Percentiles rank a stretch among this genome's conserved stretches.
These are phyloP conservation scores for Pulveroboletus sp. DNA, from an alignment of 768 basidiomycete species.

Conservation along the genomic window DNA sequence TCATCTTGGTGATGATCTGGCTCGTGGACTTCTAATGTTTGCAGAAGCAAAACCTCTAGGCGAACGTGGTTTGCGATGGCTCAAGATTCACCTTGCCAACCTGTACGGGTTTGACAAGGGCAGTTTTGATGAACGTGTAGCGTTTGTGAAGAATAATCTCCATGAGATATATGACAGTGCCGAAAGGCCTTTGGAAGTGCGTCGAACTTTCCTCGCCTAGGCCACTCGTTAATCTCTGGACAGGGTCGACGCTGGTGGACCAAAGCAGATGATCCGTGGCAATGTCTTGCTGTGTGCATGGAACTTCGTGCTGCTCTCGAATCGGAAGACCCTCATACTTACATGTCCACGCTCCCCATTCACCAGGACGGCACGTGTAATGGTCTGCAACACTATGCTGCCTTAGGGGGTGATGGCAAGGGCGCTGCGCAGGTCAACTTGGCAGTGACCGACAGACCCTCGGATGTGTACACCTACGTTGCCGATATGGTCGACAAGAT, in stretches of 20 bases:
- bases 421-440: conserved; percentile 95
- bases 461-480: conserved; percentile 94
- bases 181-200: conserved; percentile 69
- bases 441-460: conserved; percentile 76
- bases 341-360: conserved; percentile 73
- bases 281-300: conserved; percentile 89
- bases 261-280: conserved; percentile 94
- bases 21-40: conserved; percentile 83
- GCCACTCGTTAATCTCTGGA: conserved; percentile 2
- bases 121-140: conserved; percentile 87
- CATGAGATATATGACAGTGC: conserved; percentile 83
- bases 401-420: conserved; percentile 85
- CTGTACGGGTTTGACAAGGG: conserved; percentile 94
- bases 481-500: conserved; percentile 78
- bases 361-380: conserved; percentile 99
- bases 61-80: conserved; percentile 83
- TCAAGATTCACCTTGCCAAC: conserved; percentile 94
- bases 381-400: conserved; percentile 97
- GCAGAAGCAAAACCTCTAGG: conserved; percentile 78
- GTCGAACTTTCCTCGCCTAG: conserved; percentile 20
- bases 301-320: conserved; percentile 83
- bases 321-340: conserved; percentile 57
- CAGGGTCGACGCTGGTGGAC: conserved; percentile 87
- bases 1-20: conserved; percentile 94
- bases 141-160: conserved; percentile 69